Conservation (phyloP, 257 asterid genomes). For the Nicotiana otophora region DNA sequence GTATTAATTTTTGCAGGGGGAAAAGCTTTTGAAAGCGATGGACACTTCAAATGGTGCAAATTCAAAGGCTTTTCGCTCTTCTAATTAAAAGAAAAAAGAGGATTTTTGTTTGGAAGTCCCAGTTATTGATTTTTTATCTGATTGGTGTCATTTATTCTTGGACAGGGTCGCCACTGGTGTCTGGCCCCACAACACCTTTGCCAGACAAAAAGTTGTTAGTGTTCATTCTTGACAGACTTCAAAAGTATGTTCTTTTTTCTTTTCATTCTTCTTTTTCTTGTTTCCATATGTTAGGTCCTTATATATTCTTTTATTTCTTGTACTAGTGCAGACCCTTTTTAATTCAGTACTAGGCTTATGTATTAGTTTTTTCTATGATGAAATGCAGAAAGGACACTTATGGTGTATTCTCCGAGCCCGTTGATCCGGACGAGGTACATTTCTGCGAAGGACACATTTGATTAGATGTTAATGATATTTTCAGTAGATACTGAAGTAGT, state of each 20-base stretch:
- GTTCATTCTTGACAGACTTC: conserved; percentile 96
- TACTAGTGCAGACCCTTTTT: neutral
- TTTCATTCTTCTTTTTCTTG: neutral
- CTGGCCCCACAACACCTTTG: conserved; percentile 90
- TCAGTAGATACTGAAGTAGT: conserved; percentile 12
- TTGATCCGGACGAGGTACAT: conserved; percentile 74
- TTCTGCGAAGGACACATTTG: conserved; percentile 11
- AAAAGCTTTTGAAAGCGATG: conserved; percentile 55
- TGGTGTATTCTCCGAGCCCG: conserved; percentile 92
- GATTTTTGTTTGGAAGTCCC: conserved; percentile 15
- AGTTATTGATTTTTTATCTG: conserved; percentile 26
- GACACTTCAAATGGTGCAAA: conserved; percentile 58
- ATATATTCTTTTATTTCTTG: conserved; percentile 20
- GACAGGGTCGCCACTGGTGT: conserved; percentile 75
- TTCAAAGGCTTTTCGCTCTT: conserved; percentile 21
- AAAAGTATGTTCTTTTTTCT: conserved; percentile 55
- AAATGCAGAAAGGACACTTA: conserved; percentile 81
- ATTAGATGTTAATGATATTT: neutral
- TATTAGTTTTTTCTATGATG: neutral
- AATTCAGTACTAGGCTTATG: neutral
- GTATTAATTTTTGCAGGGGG: conserved; percentile 50
- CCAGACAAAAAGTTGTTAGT: conserved; percentile 93
- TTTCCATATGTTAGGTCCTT: conserved; percentile 9
- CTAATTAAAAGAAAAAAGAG: neutral
- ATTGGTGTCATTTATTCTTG: conserved; percentile 39